Base-by-base conservation (phyloP, 75 land plant species). In the Picea sitchensis region DNA sequence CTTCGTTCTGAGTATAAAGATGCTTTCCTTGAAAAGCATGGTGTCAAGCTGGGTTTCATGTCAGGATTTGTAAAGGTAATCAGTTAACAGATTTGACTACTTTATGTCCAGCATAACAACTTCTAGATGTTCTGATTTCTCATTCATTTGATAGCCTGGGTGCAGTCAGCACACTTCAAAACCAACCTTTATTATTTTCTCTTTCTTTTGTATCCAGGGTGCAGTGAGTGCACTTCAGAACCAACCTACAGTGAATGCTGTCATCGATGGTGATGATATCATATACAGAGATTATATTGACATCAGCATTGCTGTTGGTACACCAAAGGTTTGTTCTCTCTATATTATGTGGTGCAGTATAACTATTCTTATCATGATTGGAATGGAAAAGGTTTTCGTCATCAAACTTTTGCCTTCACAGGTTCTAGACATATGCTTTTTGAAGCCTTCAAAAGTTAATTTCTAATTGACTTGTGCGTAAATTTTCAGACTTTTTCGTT, bases 231-330 rank as follows among this genome's bases (percentile, higher is more conserved):
- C 86, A 8, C 90, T 97, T 9, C 89, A 97, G 79, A 78, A 88
- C 58, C 95, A 91, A 69, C 98, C 99, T 38, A 88, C 86, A 61
- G 88, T 97, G 0, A 97, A 97, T 85, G 98, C 94, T 21, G 99
- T 97, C 11, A 97, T 97, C 69, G 99, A 97, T 88, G 99, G 99
- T 13, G 99, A 97, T 86, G 99, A 97, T 74, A 93, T 97, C 84
- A 93, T 97, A 69, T 97, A 97, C 58, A 87, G 98, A 85, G 99
- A 97, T 61, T 91, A 97, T 57, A 80, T 95, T 75, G 99, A 97
- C 75, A 93, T 97, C 75, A 97, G 99, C 81, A 93, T 97, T 74
- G 99, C 98, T 79, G 99, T 97, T 79, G 99, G 98, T 20, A 97
- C 99, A 12, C 83, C 93, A 21, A 95, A 95, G 99, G 99, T 95